Conservation (phyloP, 106 monocot species). For the Dendrobium chrysotoxum region DNA sequence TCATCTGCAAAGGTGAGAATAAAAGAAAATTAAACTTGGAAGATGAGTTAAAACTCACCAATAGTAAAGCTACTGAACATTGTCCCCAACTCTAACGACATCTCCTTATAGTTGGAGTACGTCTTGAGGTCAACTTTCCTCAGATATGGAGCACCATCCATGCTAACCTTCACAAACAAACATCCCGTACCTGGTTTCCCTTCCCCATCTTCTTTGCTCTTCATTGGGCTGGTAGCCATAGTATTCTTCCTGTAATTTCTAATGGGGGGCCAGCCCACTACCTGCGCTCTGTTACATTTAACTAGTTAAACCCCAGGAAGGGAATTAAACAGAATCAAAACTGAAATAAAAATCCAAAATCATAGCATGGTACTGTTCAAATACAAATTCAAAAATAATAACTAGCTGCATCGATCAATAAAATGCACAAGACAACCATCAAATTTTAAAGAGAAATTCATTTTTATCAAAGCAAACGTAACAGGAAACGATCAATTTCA, state of each 20-base stretch:
- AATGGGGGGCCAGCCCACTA: constrained; percentile 47
- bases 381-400: no score
- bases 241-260: constrained; percentile 37
- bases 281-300: constrained; percentile 27
- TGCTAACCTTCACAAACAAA: constrained; percentile 41
- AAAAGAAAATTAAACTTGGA: no score
- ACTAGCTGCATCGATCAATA: no score
- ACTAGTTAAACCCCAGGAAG: no score
- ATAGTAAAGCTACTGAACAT: constrained; percentile 45
- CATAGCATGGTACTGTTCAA: no score
- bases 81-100: constrained; percentile 21
- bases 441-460: no score
- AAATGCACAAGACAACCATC: no score
- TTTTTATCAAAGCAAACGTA: no score
- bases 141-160: constrained; percentile 47
- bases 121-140: constrained; percentile 38
- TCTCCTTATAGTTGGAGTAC: constrained; percentile 29
- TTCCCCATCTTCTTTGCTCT: constrained; percentile 20
- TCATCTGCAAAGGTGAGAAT: not conserved
- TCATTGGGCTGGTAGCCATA: constrained; percentile 29
- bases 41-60: constrained; percentile 13
- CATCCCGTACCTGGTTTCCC: constrained; percentile 17
- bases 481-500: no score
- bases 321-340: no score
- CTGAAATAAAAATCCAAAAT: no score